These are phyloP conservation scores for Plasmodium falciparum DNA, from an alignment of 169 alveolate genomes.

Conservation along the genomic window DNA sequence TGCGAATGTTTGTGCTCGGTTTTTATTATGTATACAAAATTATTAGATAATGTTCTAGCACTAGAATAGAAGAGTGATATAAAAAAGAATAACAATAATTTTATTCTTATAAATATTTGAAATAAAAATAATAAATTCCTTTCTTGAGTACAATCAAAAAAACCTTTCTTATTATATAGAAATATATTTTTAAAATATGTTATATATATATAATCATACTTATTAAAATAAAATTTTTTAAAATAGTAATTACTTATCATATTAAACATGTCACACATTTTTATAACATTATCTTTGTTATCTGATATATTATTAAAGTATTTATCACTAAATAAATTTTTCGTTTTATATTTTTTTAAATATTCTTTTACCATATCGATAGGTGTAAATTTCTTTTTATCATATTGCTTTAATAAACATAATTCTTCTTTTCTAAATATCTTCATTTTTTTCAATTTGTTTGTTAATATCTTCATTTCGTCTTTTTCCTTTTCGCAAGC, in stretches of 20 bases:
- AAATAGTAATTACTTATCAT: conserved; percentile 22
- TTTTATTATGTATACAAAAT: conserved; percentile 11
- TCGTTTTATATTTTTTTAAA: too few relatives aligned
- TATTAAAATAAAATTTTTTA: conserved; percentile 5
- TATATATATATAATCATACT: conserved; percentile 10
- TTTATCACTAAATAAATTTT: too few relatives aligned
- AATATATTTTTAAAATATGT: conserved; percentile 12
- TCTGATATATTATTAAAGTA: too few relatives aligned
- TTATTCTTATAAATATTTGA: conserved; percentile 11
- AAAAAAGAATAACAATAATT: conserved; percentile 29
- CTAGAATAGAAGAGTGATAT: conserved; percentile 20
- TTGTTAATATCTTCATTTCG: conserved; percentile 13
- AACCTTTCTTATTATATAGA: not conserved
- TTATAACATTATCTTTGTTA: too few relatives aligned
- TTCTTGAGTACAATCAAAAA: not conserved
- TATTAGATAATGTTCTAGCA: conserved; percentile 4
- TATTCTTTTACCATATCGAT: not conserved
- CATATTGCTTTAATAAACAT: conserved; percentile 13
- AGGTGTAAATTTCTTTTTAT: not conserved
- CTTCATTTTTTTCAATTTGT: not conserved
- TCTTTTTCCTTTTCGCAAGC: conserved; percentile 14
- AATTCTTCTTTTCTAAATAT: conserved; percentile 21
- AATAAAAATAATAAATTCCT: conserved; percentile 9
- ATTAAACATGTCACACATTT: too few relatives aligned
- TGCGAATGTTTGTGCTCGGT: not conserved